These are phyloP conservation scores for Globisporangium rhizosaccharum DNA, from an alignment of 352 stramenopile species.

Conservation along the genomic window DNA sequence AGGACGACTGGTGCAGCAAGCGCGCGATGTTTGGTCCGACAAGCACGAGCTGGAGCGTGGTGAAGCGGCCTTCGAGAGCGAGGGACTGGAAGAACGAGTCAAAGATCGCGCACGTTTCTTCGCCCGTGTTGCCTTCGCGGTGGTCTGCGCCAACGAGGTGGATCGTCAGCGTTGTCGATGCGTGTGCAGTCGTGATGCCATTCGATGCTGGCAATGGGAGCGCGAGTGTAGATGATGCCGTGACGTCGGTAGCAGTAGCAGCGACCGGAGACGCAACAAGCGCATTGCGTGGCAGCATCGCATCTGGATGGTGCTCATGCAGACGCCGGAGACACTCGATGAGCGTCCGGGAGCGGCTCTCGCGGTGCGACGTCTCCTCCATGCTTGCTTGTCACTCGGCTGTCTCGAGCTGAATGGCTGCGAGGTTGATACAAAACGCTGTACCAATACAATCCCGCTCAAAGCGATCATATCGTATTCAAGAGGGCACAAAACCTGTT, in stretches of 20 bases:
- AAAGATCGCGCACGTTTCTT: conserved; percentile 61
- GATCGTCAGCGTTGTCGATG: conserved; percentile 28
- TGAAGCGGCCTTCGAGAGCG: conserved; percentile 25
- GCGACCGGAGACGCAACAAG: neutral
- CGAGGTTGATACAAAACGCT: neutral
- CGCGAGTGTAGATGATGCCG: neutral
- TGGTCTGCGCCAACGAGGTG: conserved; percentile 75
- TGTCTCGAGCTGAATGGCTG: neutral
- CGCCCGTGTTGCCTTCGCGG: conserved; percentile 56
- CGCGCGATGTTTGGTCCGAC: conserved; percentile 69
- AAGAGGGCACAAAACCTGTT: too few relatives aligned
- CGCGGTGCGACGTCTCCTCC: conserved; percentile 6
- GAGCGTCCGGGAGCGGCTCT: conserved; percentile 24
- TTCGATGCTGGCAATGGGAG: neutral
- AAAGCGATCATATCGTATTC: too few relatives aligned
- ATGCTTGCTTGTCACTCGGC: conserved; percentile 2
- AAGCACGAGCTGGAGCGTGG: conserved; percentile 50
- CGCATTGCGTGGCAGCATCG: neutral
- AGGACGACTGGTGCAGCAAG: conserved; percentile 34
- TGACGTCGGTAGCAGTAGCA: neutral
- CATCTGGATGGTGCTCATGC: conserved; percentile 7
- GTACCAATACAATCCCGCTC: too few relatives aligned
- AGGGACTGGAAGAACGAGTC: conserved; percentile 35
- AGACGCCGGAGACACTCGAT: conserved; percentile 32
- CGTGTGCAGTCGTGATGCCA: neutral